These are phyloP conservation scores for Calonectria leucothoes DNA, from an alignment of 2,329 filamentous ascomycete genomes.

Conservation along the genomic window DNA sequence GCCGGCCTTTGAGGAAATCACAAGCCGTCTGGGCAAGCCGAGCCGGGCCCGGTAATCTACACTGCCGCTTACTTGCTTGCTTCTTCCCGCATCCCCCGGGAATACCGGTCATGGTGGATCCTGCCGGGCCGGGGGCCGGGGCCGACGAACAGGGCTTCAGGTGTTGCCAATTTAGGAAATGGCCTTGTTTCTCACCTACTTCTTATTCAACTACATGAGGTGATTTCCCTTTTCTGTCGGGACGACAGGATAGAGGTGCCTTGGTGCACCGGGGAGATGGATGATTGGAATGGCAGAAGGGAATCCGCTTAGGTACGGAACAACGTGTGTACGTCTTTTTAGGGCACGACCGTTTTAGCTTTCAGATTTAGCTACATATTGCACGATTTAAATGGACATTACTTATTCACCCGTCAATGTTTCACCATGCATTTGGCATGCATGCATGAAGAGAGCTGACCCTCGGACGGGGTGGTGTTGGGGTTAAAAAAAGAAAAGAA, in stretches of 20 bases:
- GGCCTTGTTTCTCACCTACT: not conserved
- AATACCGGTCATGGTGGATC: not conserved
- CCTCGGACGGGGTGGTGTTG: not conserved
- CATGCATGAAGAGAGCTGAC: not conserved
- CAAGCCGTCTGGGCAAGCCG: not conserved
- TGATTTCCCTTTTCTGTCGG: not conserved
- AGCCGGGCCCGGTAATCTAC: not conserved
- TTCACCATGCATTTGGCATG: not conserved
- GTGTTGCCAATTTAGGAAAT: not conserved
- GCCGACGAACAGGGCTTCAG: not conserved
- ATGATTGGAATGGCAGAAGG: not conserved
- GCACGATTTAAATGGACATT: not conserved
- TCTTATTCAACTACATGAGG: not conserved
- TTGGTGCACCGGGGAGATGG: not conserved
- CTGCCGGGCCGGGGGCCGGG: not conserved
- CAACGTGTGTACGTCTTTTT: not conserved
- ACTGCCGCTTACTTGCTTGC: not conserved
- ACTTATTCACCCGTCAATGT: not conserved
- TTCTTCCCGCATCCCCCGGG: not conserved
- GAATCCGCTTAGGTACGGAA: not conserved
- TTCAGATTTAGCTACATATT: constrained; percentile 1
- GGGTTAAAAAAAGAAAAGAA: not conserved
- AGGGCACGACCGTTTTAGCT: not conserved
- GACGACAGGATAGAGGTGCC: not conserved
- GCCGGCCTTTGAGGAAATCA: constrained; percentile 18